Base-by-base conservation (phyloP, 2,329 filamentous ascomycete species). In the Penicillium sp. region DNA sequence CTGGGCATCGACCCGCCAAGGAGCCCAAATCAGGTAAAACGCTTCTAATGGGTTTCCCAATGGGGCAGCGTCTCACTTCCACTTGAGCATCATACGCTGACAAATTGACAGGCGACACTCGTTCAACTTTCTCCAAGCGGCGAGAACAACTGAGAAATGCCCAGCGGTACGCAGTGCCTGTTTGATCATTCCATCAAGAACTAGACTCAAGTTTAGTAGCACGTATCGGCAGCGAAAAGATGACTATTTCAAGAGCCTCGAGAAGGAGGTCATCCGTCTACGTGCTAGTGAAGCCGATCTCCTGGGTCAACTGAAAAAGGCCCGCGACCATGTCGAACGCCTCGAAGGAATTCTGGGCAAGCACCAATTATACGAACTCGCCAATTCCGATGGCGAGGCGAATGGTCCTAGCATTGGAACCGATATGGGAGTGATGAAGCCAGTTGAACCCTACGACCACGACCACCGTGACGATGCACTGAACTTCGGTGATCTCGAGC, bases 71-170 rank as follows among this genome's bases (percentile, higher is more conserved):
- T n/a, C n/a, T n/a, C n/a, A n/a, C n/a, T n/a, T n/a, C n/a, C n/a
- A n/a, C n/a, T n/a, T n/a, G n/a, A n/a, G n/a, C 9, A 11, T 30
- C 14, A 8, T 4, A 30, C 5, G 8, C 13, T 7, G 13, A 30
- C 4, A 14, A 13, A n/a, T n/a, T 25, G 11, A 33, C 15, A 33
- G 31, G 17, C 10, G 21, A 36, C 21, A 35, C 25, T 18, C 25
- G 42, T 40, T 49, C 29, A 33, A 38, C 21, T 29, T 37, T 37
- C 21, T 33, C 32, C 18, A 64, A 55, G 38, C 57, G 64, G 14
- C 53, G 59, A 31, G 63, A 67, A 23, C 64, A 67, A 48, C 53
- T 67, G n/a, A 61, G 63, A 9, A 57, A 51, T 36, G 64, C 64
- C 7, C 64, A 67, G 41, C 54, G 49, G 58, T 62, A 56, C 14